Evolutionary conservation across 805 yeast genomes (phyloP).

Genomic region (Yamadazyma endophytica): DNA sequence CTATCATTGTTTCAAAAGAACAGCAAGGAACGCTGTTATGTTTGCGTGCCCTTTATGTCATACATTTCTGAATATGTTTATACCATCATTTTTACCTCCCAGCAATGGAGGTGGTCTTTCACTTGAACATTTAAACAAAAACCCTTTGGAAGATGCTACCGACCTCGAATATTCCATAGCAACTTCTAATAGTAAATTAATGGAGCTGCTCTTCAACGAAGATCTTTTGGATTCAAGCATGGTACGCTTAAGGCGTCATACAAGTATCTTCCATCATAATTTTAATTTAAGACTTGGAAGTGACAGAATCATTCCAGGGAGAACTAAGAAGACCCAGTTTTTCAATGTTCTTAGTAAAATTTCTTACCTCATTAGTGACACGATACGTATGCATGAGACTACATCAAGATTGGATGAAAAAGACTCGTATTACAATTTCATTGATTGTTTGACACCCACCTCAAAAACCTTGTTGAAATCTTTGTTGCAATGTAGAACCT

Average conservation of each 20-base stretch:
- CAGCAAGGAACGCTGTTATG: constrained; percentile 15
- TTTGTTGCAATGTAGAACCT: constrained; percentile 36
- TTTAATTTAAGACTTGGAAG: constrained; percentile 10
- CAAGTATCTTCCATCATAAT: constrained; percentile 13
- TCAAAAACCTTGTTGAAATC: constrained; percentile 33
- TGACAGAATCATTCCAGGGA: constrained; percentile 1
- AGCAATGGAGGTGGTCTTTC: constrained; percentile 16
- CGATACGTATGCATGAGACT: constrained; percentile 57
- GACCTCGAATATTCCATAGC: constrained; percentile 23
- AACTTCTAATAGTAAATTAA: constrained; percentile 17
- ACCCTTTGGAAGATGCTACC: constrained; percentile 13
- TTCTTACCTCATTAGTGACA: constrained; percentile 37
- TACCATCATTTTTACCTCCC: constrained; percentile 38
- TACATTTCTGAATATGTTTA: constrained; percentile 37
- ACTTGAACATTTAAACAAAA: constrained; percentile 7
- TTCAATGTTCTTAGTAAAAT: constrained; percentile 15
- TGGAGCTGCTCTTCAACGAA: constrained; percentile 18
- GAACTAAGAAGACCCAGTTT: constrained; percentile 10
- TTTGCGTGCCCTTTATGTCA: constrained; percentile 51
- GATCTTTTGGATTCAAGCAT: constrained; percentile 4
- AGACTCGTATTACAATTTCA: constrained; percentile 18
- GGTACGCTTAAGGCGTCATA: constrained; percentile 5
- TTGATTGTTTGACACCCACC: constrained; percentile 22
- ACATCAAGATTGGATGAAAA: constrained; percentile 47
- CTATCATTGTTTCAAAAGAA: constrained; percentile 37